These are phyloP conservation scores for Fremontodendron californicum DNA, from an alignment of 345 rosid genomes.

Conservation along the genomic window DNA sequence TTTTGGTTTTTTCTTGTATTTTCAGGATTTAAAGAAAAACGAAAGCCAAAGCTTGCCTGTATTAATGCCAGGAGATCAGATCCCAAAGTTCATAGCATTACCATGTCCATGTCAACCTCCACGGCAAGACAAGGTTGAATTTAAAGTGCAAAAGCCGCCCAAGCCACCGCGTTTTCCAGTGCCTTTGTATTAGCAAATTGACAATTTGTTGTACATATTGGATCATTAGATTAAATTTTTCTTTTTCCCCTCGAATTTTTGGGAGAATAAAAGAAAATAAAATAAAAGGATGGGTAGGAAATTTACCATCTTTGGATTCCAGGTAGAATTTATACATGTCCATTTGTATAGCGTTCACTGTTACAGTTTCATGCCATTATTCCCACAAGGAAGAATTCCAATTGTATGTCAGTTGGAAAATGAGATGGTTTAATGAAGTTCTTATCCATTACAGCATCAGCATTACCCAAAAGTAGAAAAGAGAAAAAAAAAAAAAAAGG, in stretches of 20 bases:
- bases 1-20: background rate
- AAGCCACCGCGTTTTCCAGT: constrained; percentile 58
- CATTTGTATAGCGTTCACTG: background rate
- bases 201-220: constrained; percentile 22
- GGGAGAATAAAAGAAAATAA: background rate
- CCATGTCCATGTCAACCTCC: constrained; percentile 84
- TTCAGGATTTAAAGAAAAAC: constrained; percentile 50
- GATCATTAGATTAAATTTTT: constrained; percentile 2
- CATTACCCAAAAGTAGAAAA: background rate
- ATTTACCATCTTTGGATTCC: background rate
- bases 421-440: constrained; percentile 4
- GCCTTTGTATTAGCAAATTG: constrained; percentile 51
- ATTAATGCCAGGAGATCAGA: constrained; percentile 81
- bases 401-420: constrained; percentile 1
- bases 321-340: background rate
- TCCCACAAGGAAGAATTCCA: constrained; percentile 7
- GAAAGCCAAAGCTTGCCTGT: constrained; percentile 69
- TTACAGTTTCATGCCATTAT: background rate
- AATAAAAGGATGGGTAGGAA: background rate
- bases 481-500: background rate
- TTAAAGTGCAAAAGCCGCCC: constrained; percentile 44
- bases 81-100: constrained; percentile 88
- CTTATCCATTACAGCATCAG: background rate
- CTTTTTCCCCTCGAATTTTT: background rate
- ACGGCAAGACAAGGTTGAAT: constrained; percentile 38